Conservation (phyloP, 495 filamentous ascomycete species). For the Tetracladium setigerum region DNA sequence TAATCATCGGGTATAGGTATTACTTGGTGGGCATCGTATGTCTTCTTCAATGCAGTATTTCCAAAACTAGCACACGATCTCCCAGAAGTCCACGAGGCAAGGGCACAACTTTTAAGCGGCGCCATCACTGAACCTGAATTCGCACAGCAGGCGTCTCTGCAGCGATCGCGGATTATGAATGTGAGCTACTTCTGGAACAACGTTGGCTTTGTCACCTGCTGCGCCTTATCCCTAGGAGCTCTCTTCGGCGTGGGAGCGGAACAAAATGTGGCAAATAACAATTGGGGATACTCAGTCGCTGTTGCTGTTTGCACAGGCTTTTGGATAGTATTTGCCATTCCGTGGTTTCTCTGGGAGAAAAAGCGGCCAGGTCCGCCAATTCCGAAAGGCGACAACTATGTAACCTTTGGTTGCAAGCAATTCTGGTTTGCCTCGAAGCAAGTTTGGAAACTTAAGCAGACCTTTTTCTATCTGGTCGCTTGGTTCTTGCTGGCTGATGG, state of each 20-base stretch:
- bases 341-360: constrained; percentile 22
- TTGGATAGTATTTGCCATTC: constrained; percentile 20
- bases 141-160: constrained; percentile 14
- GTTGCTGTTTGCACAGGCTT: constrained; percentile 21
- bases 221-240: constrained; percentile 17
- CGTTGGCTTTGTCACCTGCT: constrained; percentile 17
- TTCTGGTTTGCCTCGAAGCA: constrained; percentile 15
- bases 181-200: constrained; percentile 18
- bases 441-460: constrained; percentile 19
- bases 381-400: constrained; percentile 17
- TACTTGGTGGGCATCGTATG: constrained; percentile 21
- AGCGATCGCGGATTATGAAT: constrained; percentile 21
- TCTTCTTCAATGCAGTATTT: constrained; percentile 22
- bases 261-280: constrained; percentile 16
- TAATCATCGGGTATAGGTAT: constrained; percentile 8
- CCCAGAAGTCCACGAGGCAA: constrained; percentile 12
- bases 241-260: constrained; percentile 14
- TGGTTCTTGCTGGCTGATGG: constrained; percentile 19
- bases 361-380: constrained; percentile 17
- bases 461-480: constrained; percentile 18
- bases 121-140: constrained; percentile 15
- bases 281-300: constrained; percentile 21
- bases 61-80: constrained; percentile 19
- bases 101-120: constrained; percentile 9
- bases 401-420: constrained; percentile 21